A percentile compares a stretch with the other conserved stretches of the same genome.
Conservation (phyloP, 1,284 basidiomycete species). For the Tilletia horrida region DNA sequence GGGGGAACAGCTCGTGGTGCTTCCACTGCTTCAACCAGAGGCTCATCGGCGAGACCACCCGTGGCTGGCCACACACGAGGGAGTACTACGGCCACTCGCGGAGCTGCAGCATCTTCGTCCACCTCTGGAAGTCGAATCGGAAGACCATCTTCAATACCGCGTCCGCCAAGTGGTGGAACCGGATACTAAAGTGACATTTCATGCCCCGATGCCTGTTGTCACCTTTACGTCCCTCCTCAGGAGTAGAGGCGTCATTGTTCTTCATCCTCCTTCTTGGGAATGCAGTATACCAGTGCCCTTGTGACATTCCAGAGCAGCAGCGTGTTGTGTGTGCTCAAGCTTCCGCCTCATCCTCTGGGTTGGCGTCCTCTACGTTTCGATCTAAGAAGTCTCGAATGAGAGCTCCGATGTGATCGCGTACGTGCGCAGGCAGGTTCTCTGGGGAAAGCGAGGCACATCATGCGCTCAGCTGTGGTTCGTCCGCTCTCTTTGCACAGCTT, state of each 20-base stretch:
- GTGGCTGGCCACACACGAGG: conserved; percentile 12
- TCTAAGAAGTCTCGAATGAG: conserved; percentile 37
- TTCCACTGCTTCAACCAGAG: background rate
- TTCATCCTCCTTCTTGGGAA: too few species aligned
- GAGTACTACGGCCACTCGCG: background rate
- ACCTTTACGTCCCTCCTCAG: too few species aligned
- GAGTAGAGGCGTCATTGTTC: too few species aligned
- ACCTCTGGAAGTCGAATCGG: background rate
- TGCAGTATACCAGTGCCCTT: too few species aligned
- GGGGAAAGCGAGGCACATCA: background rate
- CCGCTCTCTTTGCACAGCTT: background rate
- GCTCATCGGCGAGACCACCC: background rate
- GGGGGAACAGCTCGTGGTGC: background rate
- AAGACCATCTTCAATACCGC: conserved; percentile 2
- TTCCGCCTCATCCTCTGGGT: too few species aligned
- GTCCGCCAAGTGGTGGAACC: background rate
- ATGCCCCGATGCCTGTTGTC: too few species aligned
- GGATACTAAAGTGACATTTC: too few species aligned
- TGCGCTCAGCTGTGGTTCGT: background rate
- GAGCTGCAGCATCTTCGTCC: background rate
- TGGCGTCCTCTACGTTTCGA: conserved; percentile 36
- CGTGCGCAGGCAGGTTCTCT: conserved; percentile 35
- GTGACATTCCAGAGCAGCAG: too few species aligned
- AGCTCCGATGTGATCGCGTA: conserved; percentile 30
- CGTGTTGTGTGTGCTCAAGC: too few species aligned